Base-by-base conservation (phyloP, 345 rosid species). In the Eucalyptus cladocalyx region DNA sequence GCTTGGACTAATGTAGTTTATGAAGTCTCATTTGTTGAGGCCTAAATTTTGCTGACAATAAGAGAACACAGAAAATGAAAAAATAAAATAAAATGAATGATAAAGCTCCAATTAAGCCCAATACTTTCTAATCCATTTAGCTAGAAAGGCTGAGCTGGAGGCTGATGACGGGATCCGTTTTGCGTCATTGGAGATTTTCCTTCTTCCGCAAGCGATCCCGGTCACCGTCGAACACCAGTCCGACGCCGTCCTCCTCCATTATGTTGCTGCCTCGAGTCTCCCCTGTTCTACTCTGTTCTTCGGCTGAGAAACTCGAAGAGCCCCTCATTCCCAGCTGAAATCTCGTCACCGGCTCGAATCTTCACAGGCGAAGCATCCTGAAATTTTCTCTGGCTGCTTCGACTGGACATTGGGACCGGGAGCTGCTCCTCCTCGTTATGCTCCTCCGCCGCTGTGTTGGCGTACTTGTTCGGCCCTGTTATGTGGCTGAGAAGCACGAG, bases 331-430 rank as follows among this genome's bases (percentile, higher is more conserved):
- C 4, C 4, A 11, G 67, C 13, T 5, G 7, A 0, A 26, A 60
- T 58, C 67, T 60, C 67, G 32, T 60, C 16, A 0, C 67, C 16
- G 67, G 32, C 32, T 5, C 0, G 67, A 60, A 60, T 60, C 67
- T 60, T 60, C 67, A 11, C 15, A 11, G 67, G 67, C 4, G n/a
- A 26, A 28, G 67, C 67, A 60, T 26, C 67, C 67, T 12, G 67
- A 60, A 56, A 26, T 60, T 60, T 3, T 26, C 67, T 60, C 32
- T 11, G 15, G 8, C 28, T 3, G 2, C 4, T 60, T 60, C 16
- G 32, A 60, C 67, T 0, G 32, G 67, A 60, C 1, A 60, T 60
- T 0, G 32, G 2, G 1, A 60, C 16, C 7, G 0, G n/a, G 32
- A 60, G n/a, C 16, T 2, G 14, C 8, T 26, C n/a, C 65, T 5